phyloP scores from a whole-genome alignment of 2,329 filamentous ascomycete genomes.

The Metarhizium rileyi region DNA sequence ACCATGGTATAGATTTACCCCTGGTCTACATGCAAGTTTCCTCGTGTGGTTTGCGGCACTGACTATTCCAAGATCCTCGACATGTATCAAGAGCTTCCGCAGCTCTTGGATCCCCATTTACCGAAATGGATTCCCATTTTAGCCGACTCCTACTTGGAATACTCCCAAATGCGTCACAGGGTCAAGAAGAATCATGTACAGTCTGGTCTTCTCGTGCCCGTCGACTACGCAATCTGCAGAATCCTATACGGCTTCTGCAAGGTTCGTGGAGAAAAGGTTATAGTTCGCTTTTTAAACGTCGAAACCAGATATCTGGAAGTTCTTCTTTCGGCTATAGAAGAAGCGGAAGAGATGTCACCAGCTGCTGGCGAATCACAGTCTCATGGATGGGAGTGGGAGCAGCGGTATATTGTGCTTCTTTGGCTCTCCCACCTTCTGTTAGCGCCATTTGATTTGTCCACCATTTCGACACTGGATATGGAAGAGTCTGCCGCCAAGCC shows the following conservation, averaged over 20 bases:
- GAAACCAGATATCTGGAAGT: slow-evolving; percentile 79
- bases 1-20: slow-evolving; percentile 29
- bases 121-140: slow-evolving; percentile 65
- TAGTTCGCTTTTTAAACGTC: slow-evolving; percentile 83
- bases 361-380: slow-evolving; percentile 7
- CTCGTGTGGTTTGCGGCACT: slow-evolving; percentile 12
- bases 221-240: slow-evolving; percentile 63
- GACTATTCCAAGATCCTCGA: slow-evolving; percentile 49
- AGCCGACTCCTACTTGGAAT: slow-evolving; percentile 65
- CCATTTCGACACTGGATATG: slow-evolving; percentile 59
- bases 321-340: slow-evolving; percentile 66
- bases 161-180: slow-evolving; percentile 39
- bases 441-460: slow-evolving; percentile 82
- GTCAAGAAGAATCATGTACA: slow-evolving; percentile 25
- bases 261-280: slow-evolving; percentile 84
- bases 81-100: slow-evolving; percentile 89
- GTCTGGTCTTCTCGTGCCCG: slow-evolving; percentile 37
- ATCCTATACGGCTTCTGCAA: slow-evolving; percentile 90
- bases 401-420: slow-evolving; percentile 75
- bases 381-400: slow-evolving; percentile 63
- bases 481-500: slow-evolving; percentile 33
- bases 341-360: slow-evolving; percentile 29
- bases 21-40: slow-evolving; percentile 1
- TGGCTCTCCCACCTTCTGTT: slow-evolving; percentile 80
- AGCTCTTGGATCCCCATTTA: slow-evolving; percentile 80